Conservation (phyloP, 1,139 yeast genomes). For the Hansenula lynferdii region DNA sequence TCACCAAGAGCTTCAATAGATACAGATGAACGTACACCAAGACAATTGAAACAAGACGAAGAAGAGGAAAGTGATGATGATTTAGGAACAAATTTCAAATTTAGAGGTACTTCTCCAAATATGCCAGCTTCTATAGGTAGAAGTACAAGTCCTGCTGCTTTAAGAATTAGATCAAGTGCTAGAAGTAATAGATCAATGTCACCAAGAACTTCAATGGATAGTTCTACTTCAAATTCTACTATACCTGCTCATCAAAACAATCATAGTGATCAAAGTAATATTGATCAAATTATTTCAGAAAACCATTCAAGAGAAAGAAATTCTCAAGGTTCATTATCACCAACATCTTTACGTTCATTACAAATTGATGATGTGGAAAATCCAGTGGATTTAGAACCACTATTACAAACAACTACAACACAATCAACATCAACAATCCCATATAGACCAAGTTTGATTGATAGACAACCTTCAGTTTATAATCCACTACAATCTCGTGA, state of each 20-base stretch:
- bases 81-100: conserved; percentile 28
- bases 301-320: background rate
- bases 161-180: conserved; percentile 14
- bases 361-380: conserved; percentile 7
- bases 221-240: conserved; percentile 2
- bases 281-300: background rate
- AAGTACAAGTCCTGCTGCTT: conserved; percentile 24
- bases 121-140: conserved; percentile 29
- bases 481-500: conserved; percentile 17
- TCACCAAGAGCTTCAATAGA: conserved; percentile 10
- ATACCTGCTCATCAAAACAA: background rate
- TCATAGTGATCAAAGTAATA: background rate
- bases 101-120: conserved; percentile 28
- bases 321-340: conserved; percentile 2
- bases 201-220: conserved; percentile 14
- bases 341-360: conserved; percentile 2
- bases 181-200: conserved; percentile 14
- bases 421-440: background rate
- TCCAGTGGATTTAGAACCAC: conserved; percentile 14
- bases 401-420: conserved; percentile 11
- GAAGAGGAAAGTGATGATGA: conserved; percentile 24
- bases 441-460: background rate
- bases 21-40: conserved; percentile 7
- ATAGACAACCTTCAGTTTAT: background rate
- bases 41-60: conserved; percentile 1